Evolutionary conservation across 192 early-diverging fungal species (phyloP).

Genomic region (Glomus cerebriforme): DNA sequence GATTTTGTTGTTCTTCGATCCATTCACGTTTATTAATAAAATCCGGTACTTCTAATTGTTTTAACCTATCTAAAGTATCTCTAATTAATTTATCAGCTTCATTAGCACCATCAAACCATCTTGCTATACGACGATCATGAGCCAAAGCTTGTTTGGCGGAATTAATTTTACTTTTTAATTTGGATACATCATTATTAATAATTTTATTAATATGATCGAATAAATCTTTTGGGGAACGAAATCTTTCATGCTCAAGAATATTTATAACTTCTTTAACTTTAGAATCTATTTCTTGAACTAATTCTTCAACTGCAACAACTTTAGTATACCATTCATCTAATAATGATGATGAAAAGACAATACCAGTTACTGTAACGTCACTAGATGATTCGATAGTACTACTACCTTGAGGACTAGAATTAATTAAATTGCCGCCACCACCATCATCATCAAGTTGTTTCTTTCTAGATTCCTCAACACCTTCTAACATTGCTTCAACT

Average conservation of each 20-base stretch:
- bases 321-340: constrained; percentile 32
- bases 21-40: constrained; percentile 31
- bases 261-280: constrained; percentile 18
- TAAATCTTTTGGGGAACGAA: constrained; percentile 7
- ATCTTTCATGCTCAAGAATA: background rate
- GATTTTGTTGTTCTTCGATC: constrained; percentile 22
- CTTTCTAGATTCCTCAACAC: constrained; percentile 18
- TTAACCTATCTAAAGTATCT: constrained; percentile 4
- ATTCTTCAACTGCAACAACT: constrained; percentile 20
- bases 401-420: background rate
- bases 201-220: background rate
- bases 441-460: constrained; percentile 13
- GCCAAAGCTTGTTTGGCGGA: background rate
- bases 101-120: constrained; percentile 31
- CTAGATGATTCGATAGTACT: background rate
- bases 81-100: constrained; percentile 24
- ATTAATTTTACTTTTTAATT: constrained; percentile 10
- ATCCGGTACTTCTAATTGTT: constrained; percentile 31
- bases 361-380: constrained; percentile 24
- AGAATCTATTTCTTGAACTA: background rate
- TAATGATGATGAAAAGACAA: constrained; percentile 21
- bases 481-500: constrained; percentile 29
- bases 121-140: constrained; percentile 25
- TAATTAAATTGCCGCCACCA: background rate
- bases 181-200: background rate